Evolutionary conservation across 1,284 basidiomycete species (phyloP), one percentile per base, ranked within the genome.

Genomic region (Microbotryum violaceum): DNA sequence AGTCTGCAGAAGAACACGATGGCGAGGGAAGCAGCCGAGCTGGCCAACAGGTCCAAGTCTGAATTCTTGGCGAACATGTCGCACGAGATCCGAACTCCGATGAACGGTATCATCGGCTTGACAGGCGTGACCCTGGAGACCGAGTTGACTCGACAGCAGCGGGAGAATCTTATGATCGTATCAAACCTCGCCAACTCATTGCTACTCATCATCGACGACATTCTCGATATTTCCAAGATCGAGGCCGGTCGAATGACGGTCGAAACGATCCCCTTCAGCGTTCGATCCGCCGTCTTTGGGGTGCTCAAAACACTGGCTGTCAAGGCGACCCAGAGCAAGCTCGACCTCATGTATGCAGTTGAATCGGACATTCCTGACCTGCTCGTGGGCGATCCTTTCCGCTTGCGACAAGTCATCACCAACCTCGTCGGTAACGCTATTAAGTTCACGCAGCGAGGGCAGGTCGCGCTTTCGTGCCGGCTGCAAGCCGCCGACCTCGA

Each of bases 71-170:
- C 91, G 6, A 93, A 93, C 70, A 93, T 93, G 89, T 87, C 85
- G 20, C 89, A 92, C 75, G 91, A 93, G 77, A 94, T 94, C 74
- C 79, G 90, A 73, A 97, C 93, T 29, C 92, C 93, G 0, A 97
- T 97, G 93, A 97, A 97, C 75, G 92, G 94, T 73, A 98, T 99
- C 77, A 98, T 99, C 70, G 94, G 91, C 21, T 96, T 99, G 92
- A 99, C 96, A 54, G 93, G 97, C 77, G 79, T 99, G 69, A 97
- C 94, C 20, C 83, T 98, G 52, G 94, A 98, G 75, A 89, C 88
- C 58, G 89, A 93, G 73, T 77, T 94, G 61, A 91, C 90, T 66
- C 78, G 90, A 68, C 87, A 86, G 50, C 91, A 93, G 76, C 81
- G 94, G 63, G 96, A 98, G 79, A 97, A 93, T 75, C 80, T 98